phyloP scores from a whole-genome alignment of 2,329 filamentous ascomycete species.

The Scytalidium sp. region DNA sequence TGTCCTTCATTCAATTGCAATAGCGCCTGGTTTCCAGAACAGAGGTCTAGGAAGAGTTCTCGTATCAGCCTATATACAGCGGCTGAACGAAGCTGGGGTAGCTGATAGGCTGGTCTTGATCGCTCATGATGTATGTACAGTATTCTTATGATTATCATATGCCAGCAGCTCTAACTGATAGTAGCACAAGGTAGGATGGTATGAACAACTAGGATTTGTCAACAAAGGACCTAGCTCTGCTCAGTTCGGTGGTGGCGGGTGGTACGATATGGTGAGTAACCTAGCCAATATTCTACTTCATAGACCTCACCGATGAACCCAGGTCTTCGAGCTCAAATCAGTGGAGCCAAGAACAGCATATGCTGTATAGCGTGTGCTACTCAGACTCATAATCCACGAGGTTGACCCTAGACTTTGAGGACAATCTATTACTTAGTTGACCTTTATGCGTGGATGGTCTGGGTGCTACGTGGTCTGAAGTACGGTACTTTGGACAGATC shows the following conservation, averaged over 20 bases:
- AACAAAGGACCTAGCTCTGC: conserved; percentile 66
- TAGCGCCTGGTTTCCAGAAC: conserved; percentile 71
- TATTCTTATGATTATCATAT: conserved; percentile 3
- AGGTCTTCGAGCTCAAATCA: conserved; percentile 25
- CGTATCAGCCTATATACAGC: conserved; percentile 73
- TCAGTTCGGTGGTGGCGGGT: conserved; percentile 74
- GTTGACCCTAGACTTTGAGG: no score
- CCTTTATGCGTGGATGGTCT: no score
- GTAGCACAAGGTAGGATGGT: conserved; percentile 68
- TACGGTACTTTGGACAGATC: no score
- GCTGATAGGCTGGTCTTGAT: conserved; percentile 74
- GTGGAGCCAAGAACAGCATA: conserved; percentile 24
- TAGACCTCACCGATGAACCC: neutral
- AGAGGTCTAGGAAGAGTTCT: conserved; percentile 72
- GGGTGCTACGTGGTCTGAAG: no score
- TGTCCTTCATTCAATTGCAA: conserved; percentile 78
- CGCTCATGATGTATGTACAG: conserved; percentile 60
- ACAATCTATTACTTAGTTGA: no score
- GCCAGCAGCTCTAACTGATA: neutral
- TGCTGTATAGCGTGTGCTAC: conserved; percentile 1
- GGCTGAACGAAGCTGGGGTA: conserved; percentile 67
- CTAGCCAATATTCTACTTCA: neutral
- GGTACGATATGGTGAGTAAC: conserved; percentile 72
- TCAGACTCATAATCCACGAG: neutral
- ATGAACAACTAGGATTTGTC: conserved; percentile 71